Conservation (phyloP, 2,329 filamentous ascomycete genomes). For the Fusarium mexicanum region DNA sequence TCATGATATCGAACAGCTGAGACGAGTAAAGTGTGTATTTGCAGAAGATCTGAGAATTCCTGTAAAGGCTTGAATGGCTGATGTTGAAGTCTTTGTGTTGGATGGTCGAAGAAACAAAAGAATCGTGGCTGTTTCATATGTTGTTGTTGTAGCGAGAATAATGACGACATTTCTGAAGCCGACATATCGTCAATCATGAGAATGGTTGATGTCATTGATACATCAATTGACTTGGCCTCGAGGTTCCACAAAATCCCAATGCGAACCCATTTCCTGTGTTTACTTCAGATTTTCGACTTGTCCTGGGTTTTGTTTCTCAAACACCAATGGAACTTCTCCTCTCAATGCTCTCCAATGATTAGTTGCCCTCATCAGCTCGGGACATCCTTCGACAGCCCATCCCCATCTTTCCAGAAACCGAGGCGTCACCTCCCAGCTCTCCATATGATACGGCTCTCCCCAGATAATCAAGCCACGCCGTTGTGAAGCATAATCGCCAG, state of each 20-base stretch:
- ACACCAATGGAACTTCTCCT: neutral
- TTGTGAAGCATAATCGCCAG: neutral
- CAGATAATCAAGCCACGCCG: neutral
- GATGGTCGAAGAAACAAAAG: neutral
- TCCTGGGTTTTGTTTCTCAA: neutral
- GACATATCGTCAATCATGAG: neutral
- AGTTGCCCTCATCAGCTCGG: constrained; percentile 1
- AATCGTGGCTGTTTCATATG: neutral
- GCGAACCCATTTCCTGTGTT: rapidly evolving
- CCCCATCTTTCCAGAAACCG: constrained; percentile 8
- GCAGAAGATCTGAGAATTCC: no score
- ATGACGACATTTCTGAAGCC: constrained; percentile 24
- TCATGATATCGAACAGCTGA: neutral
- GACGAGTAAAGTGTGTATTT: neutral
- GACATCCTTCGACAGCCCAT: constrained; percentile 2
- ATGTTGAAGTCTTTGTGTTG: neutral
- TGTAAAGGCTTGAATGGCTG: neutral
- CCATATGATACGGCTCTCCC: neutral
- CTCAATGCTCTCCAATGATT: constrained; percentile 9
- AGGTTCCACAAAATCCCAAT: neutral
- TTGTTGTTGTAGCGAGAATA: neutral
- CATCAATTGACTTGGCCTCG: neutral
- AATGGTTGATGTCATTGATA: constrained; percentile 31
- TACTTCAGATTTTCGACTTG: neutral
- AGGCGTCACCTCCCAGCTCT: constrained; percentile 8